Evolutionary conservation across 2,329 filamentous ascomycete species (phyloP), one percentile per base, ranked within the genome.

Genomic region (Exophiala lecanii-corni): DNA sequence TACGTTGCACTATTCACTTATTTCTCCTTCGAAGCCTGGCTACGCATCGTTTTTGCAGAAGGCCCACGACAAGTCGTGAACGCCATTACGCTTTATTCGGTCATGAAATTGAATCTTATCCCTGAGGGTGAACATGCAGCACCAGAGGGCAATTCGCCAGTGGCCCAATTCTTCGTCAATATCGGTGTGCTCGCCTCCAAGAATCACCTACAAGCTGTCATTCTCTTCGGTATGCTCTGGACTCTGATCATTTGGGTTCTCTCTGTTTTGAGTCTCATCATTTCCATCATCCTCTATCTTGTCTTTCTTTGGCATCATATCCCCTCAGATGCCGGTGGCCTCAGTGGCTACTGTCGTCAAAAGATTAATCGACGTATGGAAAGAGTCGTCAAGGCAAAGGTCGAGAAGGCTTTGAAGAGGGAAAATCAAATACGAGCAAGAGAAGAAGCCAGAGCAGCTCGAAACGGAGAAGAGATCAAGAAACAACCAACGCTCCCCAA

Each of bases 221-320:
- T 96, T 55, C 73, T 97, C 39, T 86, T 82, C 28, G 83, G 87
- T 64, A 97, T 97, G 92, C 69, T 89, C 51, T 97, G 95, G 67
- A 96, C 91, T 3, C 64, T 95, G 16, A 62, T 96, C 41, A 79
- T 97, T 55, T 97, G 91, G 91, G 74, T 89, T 10, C 81, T 97
- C 55, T 84, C 85, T 0, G 77, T 85, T 4, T 61, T 97, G 41
- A 74, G 70, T 43, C 73, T 97, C 38, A 68, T 91, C n/a, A 60
- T 86, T 7, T 88, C 86, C 0, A 70, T 81, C 16, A 57, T 94
- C 1, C 81, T 94, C 47, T 97, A 94, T 65, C 65, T 95, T 26
- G 78, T 87, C 57, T 98, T 95, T 64, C 75, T 98, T 4, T 95
- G 86, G 78, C 86, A 92, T 64, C 92, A 91, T 66, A 91, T 98